Percentiles rank a stretch among this genome's conserved stretches.
Conservation (phyloP, 2,329 filamentous ascomycete species). For the Colletotrichum nymphaeae region DNA sequence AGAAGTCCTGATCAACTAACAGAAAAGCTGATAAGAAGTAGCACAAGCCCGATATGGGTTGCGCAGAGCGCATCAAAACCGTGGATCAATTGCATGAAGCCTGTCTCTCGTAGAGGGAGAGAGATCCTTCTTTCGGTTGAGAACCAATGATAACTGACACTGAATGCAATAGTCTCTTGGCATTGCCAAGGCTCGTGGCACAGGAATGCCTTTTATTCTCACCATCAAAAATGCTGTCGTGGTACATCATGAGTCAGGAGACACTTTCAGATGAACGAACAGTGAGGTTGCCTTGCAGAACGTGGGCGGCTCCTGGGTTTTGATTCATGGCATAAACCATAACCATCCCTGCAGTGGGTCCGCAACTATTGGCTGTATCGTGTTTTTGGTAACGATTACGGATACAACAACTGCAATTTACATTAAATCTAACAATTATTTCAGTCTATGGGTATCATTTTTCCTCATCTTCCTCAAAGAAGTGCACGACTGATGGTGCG, state of each 20-base stretch:
- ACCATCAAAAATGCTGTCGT: not conserved
- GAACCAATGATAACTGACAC: not conserved
- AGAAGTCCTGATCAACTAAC: not conserved
- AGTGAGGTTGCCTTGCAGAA: not conserved
- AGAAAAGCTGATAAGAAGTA: not conserved
- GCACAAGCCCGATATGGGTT: not conserved
- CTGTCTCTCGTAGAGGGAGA: not conserved
- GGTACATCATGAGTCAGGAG: not conserved
- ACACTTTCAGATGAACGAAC: not conserved
- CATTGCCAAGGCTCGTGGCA: not conserved
- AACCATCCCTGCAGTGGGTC: not conserved
- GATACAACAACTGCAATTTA: not conserved
- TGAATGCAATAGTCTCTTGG: not conserved
- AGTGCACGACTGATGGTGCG: slow-evolving; percentile 35
- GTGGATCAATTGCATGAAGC: not conserved
- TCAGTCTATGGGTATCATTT: not conserved
- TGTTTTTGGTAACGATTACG: no score
- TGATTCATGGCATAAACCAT: not conserved
- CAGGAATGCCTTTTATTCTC: not conserved
- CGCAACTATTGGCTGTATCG: not conserved
- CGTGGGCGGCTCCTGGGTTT: not conserved
- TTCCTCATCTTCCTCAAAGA: slow-evolving; percentile 17
- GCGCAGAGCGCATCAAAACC: not conserved
- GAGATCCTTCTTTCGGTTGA: not conserved
- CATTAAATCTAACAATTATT: not conserved